Evolutionary conservation across 1,284 basidiomycete genomes (phyloP), one percentile per base, ranked within the genome.

Genomic region (Ganoderma boninense): DNA sequence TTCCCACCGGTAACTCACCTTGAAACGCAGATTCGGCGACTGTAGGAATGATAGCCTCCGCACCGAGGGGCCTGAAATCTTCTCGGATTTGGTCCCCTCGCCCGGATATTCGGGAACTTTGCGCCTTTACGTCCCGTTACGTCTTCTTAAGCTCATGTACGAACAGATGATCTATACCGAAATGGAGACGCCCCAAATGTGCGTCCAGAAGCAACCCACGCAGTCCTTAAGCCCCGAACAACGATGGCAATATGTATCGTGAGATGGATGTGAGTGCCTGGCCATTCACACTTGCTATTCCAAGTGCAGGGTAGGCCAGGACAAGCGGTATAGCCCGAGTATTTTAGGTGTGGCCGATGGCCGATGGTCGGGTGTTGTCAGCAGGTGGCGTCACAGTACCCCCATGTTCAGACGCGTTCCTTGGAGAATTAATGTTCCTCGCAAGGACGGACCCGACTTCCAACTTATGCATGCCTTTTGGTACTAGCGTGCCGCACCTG

Each of bases 1-100:
- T 57, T 57, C 54, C 32, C 26, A 57, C 32, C 54, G 54, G 54
- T 57, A 57, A 57, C 32, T 57, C 54, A 57, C 54, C 54, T 57
- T 57, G 54, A 35, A 57, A 57, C 54, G 54, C 54, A 52, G 49
- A 52, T 52, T 52, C 23, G 23, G 49, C 49, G 49, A 52, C 49
- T 35, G 29, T 57, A 29, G 32, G 32, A 29, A 57, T 35, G 26
- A 57, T 57, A 32, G 54, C 32, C 54, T 57, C 54, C 54, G 54
- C 11, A 7, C 29, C 29, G 54, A 32, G 26, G 54, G 14, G 54
- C 4, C 23, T 52, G 54, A 32, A 35, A 57, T 35, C 54, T 57
- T 35, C 29, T 57, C 29, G 2, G 29, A 32, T 57, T 57, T 57
- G 29, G 16, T 32, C 54, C 26, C 54, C 18, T 16, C 13, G 20